Base-by-base conservation (phyloP, 140 eudicot species). In the Oenanthe javanica region DNA sequence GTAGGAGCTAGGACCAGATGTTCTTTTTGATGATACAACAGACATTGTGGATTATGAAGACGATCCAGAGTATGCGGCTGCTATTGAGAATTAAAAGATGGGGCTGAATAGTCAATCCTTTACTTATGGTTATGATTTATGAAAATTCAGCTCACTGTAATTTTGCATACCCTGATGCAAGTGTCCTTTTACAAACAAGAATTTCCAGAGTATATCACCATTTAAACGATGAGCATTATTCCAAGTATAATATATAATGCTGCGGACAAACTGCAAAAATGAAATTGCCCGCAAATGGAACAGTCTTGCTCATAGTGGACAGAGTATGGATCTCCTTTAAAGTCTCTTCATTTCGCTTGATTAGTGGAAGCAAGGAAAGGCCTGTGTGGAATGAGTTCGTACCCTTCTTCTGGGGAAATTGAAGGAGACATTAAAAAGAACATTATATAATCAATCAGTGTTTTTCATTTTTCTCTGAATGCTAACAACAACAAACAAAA, bases 241-340 rank as follows among this genome's bases (percentile, higher is more conserved):
- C 1, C 54, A 80, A 70, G 47, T 51, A n/a, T 75, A 23, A 52
- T 15, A 52, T 75, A 78, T 38, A 76, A 77, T 15, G 47, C 71
- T 82, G 87, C 12, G 64, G 66, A 46, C 79, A 49, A 80, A 76
- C 75, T 75, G 57, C 83, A 76, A 74, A 90, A 87, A 83, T 84
- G 87, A 55, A 88, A 86, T 40, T 79, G 31, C 25, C 5, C 40
- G 12, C 52, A 66, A 48, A 12, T 73, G n/a, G 86, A 80, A 71
- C 75, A n/a, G n/a, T n/a, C n/a, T 47, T 10, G 27, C 79, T 48
- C 75, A n/a, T 79, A 80, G 76, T 40, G 79, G 76, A 46, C 80
- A 61, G 69, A 69, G 73, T 78, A 78, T 77, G 70, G 97, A 90
- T 84, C 88, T 92, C 70, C 89, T 89, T 23, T n/a, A n/a, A n/a